These are phyloP conservation scores for Fusarium sp. DNA, from an alignment of 2,329 filamentous ascomycete genomes.

Conservation along the genomic window DNA sequence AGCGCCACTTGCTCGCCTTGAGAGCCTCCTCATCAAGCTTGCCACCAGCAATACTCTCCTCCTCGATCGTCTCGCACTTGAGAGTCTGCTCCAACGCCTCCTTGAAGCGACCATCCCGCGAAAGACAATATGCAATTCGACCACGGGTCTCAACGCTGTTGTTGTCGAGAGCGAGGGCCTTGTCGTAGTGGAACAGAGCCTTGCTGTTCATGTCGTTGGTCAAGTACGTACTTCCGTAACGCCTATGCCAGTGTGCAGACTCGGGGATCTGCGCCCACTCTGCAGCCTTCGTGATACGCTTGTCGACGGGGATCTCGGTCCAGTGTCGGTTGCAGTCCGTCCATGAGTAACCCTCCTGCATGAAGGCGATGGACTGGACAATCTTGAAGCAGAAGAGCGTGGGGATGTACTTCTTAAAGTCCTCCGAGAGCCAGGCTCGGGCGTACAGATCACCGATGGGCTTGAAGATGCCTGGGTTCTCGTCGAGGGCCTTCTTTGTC, in stretches of 20 bases:
- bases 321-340: constrained; percentile 52
- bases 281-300: constrained; percentile 51
- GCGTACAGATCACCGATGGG: constrained; percentile 54
- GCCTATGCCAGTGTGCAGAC: constrained; percentile 53
- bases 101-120: constrained; percentile 49
- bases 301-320: constrained; percentile 49
- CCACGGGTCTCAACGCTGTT: constrained; percentile 54
- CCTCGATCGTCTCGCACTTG: constrained; percentile 52
- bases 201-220: constrained; percentile 50
- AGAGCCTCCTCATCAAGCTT: constrained; percentile 41
- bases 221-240: constrained; percentile 56
- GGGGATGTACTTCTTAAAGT: constrained; percentile 52
- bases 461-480: constrained; percentile 50
- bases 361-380: constrained; percentile 55
- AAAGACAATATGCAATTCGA: constrained; percentile 56
- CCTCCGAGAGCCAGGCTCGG: constrained; percentile 52
- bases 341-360: constrained; percentile 54
- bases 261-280: constrained; percentile 52
- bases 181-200: constrained; percentile 52
- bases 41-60: constrained; percentile 44
- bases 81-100: constrained; percentile 52
- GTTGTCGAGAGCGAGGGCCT: constrained; percentile 51
- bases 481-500: constrained; percentile 42
- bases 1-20: constrained; percentile 51
- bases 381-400: constrained; percentile 58